These are phyloP conservation scores for Coffea eugenioides DNA, from an alignment of 257 asterid species.

Conservation along the genomic window DNA sequence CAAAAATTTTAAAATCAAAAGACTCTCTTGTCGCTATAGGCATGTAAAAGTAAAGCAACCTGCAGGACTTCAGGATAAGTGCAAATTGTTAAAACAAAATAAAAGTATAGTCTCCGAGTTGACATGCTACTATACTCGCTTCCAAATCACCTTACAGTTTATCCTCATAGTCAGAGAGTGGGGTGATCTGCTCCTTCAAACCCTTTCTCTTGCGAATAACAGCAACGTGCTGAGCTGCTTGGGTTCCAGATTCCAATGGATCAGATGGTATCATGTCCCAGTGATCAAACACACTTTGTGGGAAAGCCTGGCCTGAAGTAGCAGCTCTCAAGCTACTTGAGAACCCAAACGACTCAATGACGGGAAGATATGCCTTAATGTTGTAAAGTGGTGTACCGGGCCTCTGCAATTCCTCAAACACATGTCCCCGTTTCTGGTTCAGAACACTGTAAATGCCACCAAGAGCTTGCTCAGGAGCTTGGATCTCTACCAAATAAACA, in stretches of 20 bases:
- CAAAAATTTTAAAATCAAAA: too few relatives aligned
- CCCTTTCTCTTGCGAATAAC: constrained; percentile 47
- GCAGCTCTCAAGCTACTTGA: constrained; percentile 43
- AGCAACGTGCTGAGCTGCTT: constrained; percentile 32
- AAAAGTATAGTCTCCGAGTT: too few relatives aligned
- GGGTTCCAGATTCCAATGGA: constrained; percentile 34
- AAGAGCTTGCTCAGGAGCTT: constrained; percentile 44
- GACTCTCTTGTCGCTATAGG: too few relatives aligned
- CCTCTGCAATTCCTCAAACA: constrained; percentile 49
- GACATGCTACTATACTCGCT: not conserved
- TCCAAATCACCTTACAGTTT: constrained; percentile 27
- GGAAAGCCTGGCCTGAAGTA: constrained; percentile 47
- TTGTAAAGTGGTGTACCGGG: constrained; percentile 44
- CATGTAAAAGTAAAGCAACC: too few relatives aligned
- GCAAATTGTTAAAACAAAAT: too few relatives aligned
- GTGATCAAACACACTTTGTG: constrained; percentile 44
- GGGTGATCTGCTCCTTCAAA: constrained; percentile 41
- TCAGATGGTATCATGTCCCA: constrained; percentile 47
- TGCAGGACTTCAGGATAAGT: too few relatives aligned
- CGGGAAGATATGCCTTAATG: constrained; percentile 51
- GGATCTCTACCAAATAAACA: constrained; percentile 40
- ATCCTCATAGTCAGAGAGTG: constrained; percentile 40
- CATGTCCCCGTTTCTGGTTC: constrained; percentile 51
- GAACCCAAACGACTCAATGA: constrained; percentile 39
- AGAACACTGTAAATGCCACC: constrained; percentile 46